Evolutionary conservation across 192 early-diverging fungal species (phyloP).

Genomic region (Cetraspora pellucida): DNA sequence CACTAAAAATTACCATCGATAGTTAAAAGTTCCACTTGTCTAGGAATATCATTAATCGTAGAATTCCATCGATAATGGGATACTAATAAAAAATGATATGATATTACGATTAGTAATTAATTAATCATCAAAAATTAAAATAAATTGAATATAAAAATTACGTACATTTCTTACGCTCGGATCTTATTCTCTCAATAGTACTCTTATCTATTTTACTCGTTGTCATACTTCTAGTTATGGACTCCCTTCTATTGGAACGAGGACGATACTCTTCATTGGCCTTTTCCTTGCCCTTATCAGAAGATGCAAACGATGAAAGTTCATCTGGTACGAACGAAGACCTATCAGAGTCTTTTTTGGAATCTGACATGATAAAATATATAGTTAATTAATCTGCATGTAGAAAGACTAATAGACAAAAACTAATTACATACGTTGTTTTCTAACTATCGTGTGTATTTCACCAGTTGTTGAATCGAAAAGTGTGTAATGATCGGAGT

Average conservation of each 20-base stretch:
- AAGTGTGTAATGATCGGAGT: slow-evolving; percentile 20
- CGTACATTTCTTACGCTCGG: not conserved
- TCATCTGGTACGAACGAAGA: not conserved
- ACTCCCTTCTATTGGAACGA: not conserved
- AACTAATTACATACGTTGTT: slow-evolving; percentile 5
- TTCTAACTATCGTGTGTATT: slow-evolving; percentile 13
- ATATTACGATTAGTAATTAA: too few species aligned
- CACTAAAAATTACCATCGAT: too few species aligned
- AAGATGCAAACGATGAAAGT: not conserved
- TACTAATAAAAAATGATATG: too few species aligned
- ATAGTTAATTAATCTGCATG: not conserved
- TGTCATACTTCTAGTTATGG: not conserved
- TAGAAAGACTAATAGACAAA: not conserved
- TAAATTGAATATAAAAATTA: not conserved
- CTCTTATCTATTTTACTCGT: not conserved
- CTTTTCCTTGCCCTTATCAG: slow-evolving; percentile 12
- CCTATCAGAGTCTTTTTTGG: not conserved
- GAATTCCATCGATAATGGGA: too few species aligned
- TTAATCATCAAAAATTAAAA: too few species aligned
- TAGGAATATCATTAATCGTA: too few species aligned
- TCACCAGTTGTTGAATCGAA: slow-evolving; percentile 25
- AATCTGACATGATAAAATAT: not conserved
- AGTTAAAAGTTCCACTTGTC: too few species aligned
- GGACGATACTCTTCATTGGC: not conserved
- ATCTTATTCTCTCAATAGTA: not conserved